Base-by-base conservation (phyloP, 306 rosid genomes). In the apple (Malus domestica) region DNA sequence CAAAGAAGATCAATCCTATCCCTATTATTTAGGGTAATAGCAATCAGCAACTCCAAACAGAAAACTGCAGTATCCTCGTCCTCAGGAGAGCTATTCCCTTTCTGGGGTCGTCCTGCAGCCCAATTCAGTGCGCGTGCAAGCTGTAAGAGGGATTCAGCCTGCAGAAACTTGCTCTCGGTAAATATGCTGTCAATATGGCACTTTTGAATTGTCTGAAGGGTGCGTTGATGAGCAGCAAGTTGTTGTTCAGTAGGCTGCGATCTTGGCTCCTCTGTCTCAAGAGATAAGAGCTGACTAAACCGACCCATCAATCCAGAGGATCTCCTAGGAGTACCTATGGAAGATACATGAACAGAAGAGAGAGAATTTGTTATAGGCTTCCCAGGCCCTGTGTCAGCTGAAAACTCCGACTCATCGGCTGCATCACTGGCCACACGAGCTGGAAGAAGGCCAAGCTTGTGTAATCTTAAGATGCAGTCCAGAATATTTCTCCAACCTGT, bases 171-270 rank as follows among this genome's bases (percentile, higher is more conserved):
- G 73, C 99, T 96, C 85, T 95, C 99, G 0, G 96, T 90, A 82
- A 96, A 92, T 85, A 96, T 90, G 82, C 97, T 86, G 82, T 96
- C 98, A 86, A 96, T 89, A 83, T 88, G 95, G 82, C 97, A 96
- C 81, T 92, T 88, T 76, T 89, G 96, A 83, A 96, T 90, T 38
- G 99, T 96, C 68, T 96, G 93, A 77, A 90, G 88, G 83, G 97
- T 90, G 72, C 96, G 96, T 72, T 96, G 96, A 89, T 89, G 99
- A 83, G 99, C 99, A 73, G 97, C 97, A 68, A 95, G 92, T 78
- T 95, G 97, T 81, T 95, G 97, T 84, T 92, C 99, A n/a, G 98
- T 95, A 79, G 99, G 99, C 79, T 92, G 99, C 74, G 93, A 92
- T 83, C 94, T 90, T 76, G 97, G 97, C 83, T 95, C 97, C 83